Percentiles rank a stretch among this genome's conserved stretches.
phyloP scores from a whole-genome alignment of 2,329 filamentous ascomycete genomes.

The Botrytis pseudocinerea region DNA sequence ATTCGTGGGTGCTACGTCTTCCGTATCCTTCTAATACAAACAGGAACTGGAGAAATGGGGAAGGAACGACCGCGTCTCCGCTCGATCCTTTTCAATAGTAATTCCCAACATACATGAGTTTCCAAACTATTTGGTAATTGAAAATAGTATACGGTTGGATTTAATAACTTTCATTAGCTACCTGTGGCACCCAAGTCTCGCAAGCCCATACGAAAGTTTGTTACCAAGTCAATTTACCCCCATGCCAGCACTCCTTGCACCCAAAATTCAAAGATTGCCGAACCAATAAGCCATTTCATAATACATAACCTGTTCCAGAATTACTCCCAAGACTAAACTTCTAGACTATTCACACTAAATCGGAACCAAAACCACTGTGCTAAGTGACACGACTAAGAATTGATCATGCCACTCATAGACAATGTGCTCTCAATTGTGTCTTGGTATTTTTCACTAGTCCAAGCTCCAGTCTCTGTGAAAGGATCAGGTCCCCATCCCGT shows the following conservation, averaged over 20 bases:
- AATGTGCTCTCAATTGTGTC: constrained; percentile 20
- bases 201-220: neutral
- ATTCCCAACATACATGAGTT: neutral
- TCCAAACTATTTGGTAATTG: no score
- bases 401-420: constrained; percentile 28
- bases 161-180: no score
- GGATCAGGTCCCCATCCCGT: constrained; percentile 27
- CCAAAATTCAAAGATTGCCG: neutral
- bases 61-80: no score
- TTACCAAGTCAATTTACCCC: neutral
- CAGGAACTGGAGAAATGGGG: neutral
- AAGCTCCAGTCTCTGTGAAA: constrained; percentile 26
- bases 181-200: neutral
- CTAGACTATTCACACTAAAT: neutral
- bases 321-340: neutral
- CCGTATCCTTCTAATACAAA: no score
- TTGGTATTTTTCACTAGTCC: constrained; percentile 25
- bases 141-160: neutral
- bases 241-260: neutral
- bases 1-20: no score
- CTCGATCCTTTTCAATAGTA: neutral
- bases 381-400: neutral
- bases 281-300: neutral
- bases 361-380: neutral
- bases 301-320: constrained; percentile 18